Conservation (phyloP, 2,329 filamentous ascomycete species). For the Sporothrix phasma region DNA sequence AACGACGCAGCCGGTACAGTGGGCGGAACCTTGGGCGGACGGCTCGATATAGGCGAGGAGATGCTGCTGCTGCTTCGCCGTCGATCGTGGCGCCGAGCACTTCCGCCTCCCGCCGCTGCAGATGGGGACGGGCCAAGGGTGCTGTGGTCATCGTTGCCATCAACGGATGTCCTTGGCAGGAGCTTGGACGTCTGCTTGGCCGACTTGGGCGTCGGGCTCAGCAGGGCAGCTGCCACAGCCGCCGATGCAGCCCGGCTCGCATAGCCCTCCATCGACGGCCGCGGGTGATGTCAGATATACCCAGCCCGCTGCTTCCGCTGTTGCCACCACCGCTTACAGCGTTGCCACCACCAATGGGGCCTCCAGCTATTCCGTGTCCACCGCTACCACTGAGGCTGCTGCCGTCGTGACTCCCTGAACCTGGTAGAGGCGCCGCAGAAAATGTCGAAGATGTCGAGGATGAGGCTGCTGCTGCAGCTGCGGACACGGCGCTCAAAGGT, state of each 20-base stretch:
- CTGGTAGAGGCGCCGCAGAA: not conserved
- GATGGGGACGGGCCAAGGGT: not conserved
- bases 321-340: not conserved
- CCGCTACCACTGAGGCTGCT: not conserved
- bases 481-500: not conserved
- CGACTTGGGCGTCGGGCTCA: constrained; percentile 14
- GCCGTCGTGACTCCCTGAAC: constrained; percentile 9
- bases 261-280: constrained; percentile 38
- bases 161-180: not conserved
- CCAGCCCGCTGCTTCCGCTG: constrained; percentile 27
- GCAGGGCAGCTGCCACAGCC: constrained; percentile 3
- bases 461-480: not conserved
- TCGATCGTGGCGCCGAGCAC: constrained; percentile 7
- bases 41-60: not conserved
- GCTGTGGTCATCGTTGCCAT: constrained; percentile 11
- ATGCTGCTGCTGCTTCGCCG: constrained; percentile 7
- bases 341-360: constrained; percentile 17
- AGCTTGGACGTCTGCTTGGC: constrained; percentile 9
- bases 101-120: constrained; percentile 9
- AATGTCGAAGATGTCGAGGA: not conserved
- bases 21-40: constrained; percentile 22
- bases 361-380: not conserved
- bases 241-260: constrained; percentile 25
- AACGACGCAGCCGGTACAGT: constrained; percentile 49
- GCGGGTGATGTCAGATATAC: constrained; percentile 38